A percentile compares a stretch with the other conserved stretches of the same genome.
Evolutionary conservation across 768 basidiomycete genomes (phyloP).

Genomic region (Lentinula sp.): DNA sequence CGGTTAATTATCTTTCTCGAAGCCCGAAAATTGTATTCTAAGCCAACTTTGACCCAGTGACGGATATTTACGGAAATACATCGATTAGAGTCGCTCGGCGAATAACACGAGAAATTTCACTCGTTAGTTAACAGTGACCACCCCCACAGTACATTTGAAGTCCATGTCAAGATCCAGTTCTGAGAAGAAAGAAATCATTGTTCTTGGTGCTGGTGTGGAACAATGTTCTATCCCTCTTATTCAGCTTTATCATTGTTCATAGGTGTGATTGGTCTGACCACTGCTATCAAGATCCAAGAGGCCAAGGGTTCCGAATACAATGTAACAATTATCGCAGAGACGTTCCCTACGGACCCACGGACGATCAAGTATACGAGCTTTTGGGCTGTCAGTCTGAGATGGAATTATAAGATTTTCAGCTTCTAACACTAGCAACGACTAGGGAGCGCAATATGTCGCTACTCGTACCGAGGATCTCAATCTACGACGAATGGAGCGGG

Average conservation of each 20-base stretch:
- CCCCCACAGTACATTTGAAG: background rate
- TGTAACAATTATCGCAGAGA: conserved; percentile 68
- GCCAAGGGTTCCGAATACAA: conserved; percentile 53
- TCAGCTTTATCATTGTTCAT: background rate
- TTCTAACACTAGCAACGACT: background rate
- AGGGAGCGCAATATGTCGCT: conserved; percentile 82
- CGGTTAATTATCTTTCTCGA: no score
- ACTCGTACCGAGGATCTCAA: conserved; percentile 41
- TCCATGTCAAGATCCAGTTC: no score
- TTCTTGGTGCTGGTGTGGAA: conserved; percentile 3
- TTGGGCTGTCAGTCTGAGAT: conserved; percentile 55
- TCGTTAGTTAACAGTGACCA: no score
- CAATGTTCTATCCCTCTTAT: background rate
- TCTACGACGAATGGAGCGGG: conserved; percentile 60
- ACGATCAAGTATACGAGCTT: conserved; percentile 72
- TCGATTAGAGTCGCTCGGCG: no score
- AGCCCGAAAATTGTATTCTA: no score
- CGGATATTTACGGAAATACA: no score
- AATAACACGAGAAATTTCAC: no score
- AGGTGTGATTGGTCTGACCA: conserved; percentile 54
- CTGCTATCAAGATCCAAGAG: conserved; percentile 47
- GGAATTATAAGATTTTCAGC: background rate
- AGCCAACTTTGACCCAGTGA: no score
- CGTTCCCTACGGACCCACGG: conserved; percentile 67
- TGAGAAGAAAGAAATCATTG: conserved; percentile 1